Evolutionary conservation across 2,329 filamentous ascomycete genomes (phyloP).

Genomic region (Fusarium scirpi): DNA sequence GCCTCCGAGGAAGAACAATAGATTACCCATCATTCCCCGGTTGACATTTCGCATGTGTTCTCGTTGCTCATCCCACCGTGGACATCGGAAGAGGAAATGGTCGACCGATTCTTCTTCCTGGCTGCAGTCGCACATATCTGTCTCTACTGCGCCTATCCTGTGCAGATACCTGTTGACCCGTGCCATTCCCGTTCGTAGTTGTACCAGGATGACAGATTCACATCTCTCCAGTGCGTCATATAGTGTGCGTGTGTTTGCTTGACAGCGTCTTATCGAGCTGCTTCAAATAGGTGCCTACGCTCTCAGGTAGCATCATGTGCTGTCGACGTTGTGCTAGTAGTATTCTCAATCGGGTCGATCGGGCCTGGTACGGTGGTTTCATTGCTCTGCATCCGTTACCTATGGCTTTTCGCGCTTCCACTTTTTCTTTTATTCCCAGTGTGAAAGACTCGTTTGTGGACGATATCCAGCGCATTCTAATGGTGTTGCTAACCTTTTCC

Average conservation of each 20-base stretch:
- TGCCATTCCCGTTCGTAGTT: too few species aligned
- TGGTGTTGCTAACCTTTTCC: neutral
- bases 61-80: too few species aligned
- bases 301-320: constrained; percentile 2
- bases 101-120: too few species aligned
- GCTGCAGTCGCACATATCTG: too few species aligned
- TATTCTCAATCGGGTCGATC: neutral
- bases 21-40: too few species aligned
- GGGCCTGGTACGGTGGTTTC: constrained; percentile 4
- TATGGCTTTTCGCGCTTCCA: constrained; percentile 1
- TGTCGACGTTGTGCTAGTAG: neutral
- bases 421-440: neutral
- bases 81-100: too few species aligned
- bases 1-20: too few species aligned
- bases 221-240: neutral
- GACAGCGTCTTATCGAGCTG: constrained; percentile 3
- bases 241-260: neutral
- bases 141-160: too few species aligned
- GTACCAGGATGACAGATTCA: too few species aligned
- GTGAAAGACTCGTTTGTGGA: neutral
- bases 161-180: too few species aligned
- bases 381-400: neutral
- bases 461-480: constrained; percentile 15
- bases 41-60: too few species aligned
- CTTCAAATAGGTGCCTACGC: constrained; percentile 14